Conservation (phyloP, 2,329 filamentous ascomycete genomes). For the Elsinoe batatas region DNA sequence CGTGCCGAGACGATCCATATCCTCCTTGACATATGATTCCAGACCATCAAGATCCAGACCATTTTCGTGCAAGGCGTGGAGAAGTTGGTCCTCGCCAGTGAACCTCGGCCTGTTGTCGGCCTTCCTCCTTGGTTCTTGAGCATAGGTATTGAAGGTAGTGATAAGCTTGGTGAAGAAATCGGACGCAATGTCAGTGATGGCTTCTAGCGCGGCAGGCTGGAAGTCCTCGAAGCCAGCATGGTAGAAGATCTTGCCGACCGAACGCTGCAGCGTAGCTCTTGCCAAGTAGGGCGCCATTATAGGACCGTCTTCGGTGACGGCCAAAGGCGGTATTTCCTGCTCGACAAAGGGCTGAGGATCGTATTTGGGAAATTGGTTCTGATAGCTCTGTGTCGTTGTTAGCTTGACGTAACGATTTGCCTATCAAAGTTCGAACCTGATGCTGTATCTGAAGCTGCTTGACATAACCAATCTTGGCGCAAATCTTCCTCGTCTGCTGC, state of each 20-base stretch:
- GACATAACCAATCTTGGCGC: conserved; percentile 91
- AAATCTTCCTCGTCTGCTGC: conserved; percentile 92
- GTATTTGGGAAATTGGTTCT: conserved; percentile 97
- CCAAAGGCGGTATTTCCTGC: conserved; percentile 76
- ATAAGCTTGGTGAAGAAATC: conserved; percentile 84
- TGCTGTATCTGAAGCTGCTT: conserved; percentile 99
- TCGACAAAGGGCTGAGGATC: conserved; percentile 83
- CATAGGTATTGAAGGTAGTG: conserved; percentile 69
- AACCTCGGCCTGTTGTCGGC: conserved; percentile 48
- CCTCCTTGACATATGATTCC: conserved; percentile 82
- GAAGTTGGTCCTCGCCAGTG: conserved; percentile 71
- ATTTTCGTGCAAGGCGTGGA: conserved; percentile 77
- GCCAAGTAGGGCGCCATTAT: conserved; percentile 77
- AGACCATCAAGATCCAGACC: conserved; percentile 73
- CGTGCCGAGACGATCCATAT: conserved; percentile 72
- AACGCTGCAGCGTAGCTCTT: conserved; percentile 75
- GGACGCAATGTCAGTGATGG: conserved; percentile 76
- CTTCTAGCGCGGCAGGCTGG: conserved; percentile 85
- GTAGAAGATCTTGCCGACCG: conserved; percentile 90
- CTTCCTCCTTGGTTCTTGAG: conserved; percentile 60
- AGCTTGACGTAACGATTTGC: conserved; percentile 14
- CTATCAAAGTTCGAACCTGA: conserved; percentile 50
- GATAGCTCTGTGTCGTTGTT: conserved; percentile 59
- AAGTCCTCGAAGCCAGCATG: conserved; percentile 95
- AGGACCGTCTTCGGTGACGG: conserved; percentile 78